Base-by-base conservation (phyloP, 2,329 filamentous ascomycete species). In the Aureobasidium sp. region DNA sequence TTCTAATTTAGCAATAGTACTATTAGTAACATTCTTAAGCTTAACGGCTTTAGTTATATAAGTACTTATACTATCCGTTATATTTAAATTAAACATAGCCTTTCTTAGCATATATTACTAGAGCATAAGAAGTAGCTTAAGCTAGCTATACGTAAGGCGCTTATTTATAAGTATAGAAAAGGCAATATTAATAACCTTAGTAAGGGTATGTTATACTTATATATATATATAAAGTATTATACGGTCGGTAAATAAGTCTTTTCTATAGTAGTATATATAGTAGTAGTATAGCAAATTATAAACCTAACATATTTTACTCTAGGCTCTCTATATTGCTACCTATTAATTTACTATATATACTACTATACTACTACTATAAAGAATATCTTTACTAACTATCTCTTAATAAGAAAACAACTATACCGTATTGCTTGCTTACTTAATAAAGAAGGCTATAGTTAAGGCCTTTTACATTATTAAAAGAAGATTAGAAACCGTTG, bases 401-500 rank as follows among this genome's bases (percentile, higher is more conserved):
- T 25, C 22, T 25, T 20, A 42, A 20, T 48, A 25, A 48, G 27
- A 27, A 27, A 48, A 48, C 17, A 12, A 8, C 25, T 48, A 14
- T 48, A 48, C 17, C 4, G 4, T n/a, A 48, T 48, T n/a, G 9
- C 27, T n/a, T 12, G 12, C 15, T 29, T 14, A 7, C 25, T 48
- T 31, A 48, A 29, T 8, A 9, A n/a, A 15, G 12, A 37, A 8
- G 12, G 22, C 31, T 53, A 42, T 42, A 42, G 39, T 9, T 6
- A 42, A 42, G 39, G 39, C 39, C 39, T 42, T 6, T 42, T 8
- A 9, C 9, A 3, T n/a, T 3, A 3, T 22, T 39, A 25, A 37
- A 37, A 6, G n/a, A 37, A 37, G 36, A 41, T 41, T 37, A 53
- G 39, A 12, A 17, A 37, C n/a, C 6, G 25, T 56, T 70, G 73